These are phyloP conservation scores for Colletotrichum cordylinicola DNA, from an alignment of 2,329 filamentous ascomycete genomes.

Conservation along the genomic window DNA sequence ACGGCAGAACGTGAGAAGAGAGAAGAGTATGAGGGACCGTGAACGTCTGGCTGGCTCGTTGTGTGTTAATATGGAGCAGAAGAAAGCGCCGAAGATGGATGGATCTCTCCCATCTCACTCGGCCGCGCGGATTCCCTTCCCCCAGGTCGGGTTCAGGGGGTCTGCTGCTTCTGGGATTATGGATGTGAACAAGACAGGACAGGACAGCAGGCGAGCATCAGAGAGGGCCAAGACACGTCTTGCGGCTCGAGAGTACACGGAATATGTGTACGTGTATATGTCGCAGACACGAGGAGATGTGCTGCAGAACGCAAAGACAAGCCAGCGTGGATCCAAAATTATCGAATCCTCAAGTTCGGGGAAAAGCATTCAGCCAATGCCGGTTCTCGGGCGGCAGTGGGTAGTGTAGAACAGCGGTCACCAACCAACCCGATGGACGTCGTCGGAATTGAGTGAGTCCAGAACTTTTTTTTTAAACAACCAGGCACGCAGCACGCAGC, in stretches of 20 bases:
- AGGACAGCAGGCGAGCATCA: background rate
- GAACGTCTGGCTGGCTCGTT: background rate
- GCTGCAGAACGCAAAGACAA: background rate
- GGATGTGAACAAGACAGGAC: background rate
- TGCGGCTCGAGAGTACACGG: background rate
- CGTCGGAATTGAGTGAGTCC: constrained; percentile 6
- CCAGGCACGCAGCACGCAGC: background rate
- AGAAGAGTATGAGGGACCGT: background rate
- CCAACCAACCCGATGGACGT: background rate
- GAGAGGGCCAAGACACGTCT: background rate
- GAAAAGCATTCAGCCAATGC: background rate
- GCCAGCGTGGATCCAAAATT: no score
- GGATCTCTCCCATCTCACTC: background rate
- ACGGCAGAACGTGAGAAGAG: background rate
- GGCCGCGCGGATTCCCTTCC: background rate
- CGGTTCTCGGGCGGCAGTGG: background rate
- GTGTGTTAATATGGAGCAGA: background rate
- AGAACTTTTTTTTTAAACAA: constrained; percentile 8
- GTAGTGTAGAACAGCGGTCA: background rate
- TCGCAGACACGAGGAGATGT: background rate
- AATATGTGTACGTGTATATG: background rate
- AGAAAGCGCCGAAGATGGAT: background rate
- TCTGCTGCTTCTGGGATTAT: background rate
- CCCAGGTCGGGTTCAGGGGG: background rate
- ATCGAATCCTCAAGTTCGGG: background rate